Evolutionary conservation across 441 rosid genomes (phyloP), one percentile per base, ranked within the genome.

Genomic region (Pelargonium cotyledonis): DNA sequence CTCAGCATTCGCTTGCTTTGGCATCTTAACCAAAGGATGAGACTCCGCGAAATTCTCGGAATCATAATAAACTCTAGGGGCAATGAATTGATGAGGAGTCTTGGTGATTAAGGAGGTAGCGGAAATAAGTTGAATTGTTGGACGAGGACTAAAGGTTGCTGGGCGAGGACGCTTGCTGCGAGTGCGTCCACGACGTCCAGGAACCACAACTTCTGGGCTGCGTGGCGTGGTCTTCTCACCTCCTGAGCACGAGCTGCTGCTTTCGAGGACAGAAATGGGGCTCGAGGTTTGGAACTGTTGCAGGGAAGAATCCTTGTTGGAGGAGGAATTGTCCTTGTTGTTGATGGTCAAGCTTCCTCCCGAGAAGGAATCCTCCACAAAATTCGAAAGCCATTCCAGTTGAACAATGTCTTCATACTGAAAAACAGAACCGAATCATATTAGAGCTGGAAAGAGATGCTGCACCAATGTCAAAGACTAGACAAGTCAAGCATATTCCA

Each of bases 101-200:
- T 82, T 85, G 0, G 71, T 66, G 47, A 77, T 72, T 0, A 87
- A 79, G 10, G 86, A 84, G 3, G 79, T 72, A 0, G 85, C 82
- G 1, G 88, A 83, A 19, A 79, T 71, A 1, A 85, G 85, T 29
- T 81, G 92, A 72, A 79, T 74, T 5, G 77, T 65, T 0, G 77
- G 85, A n/a, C 89, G 88, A 47, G 89, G 88, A 63, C 69, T 80
- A 79, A 85, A 87, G 0, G 86, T 57, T 10, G 83, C 79, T 2
- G 98, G 97, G 46, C 97, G 96, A 12, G 97, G 88, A 55, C 97
- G 91, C 67, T 95, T 95, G 82, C 91, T 95, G 44, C 99, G 94
- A 14, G 99, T 86, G 63, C 99, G 92, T 1, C 95, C 97, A 3
- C 85, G 76, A 71, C 73, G 86, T 21, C 81, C 88, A 0, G 81